phyloP scores from a whole-genome alignment of 805 yeast species.

The Saccharomycopsis microspora region DNA sequence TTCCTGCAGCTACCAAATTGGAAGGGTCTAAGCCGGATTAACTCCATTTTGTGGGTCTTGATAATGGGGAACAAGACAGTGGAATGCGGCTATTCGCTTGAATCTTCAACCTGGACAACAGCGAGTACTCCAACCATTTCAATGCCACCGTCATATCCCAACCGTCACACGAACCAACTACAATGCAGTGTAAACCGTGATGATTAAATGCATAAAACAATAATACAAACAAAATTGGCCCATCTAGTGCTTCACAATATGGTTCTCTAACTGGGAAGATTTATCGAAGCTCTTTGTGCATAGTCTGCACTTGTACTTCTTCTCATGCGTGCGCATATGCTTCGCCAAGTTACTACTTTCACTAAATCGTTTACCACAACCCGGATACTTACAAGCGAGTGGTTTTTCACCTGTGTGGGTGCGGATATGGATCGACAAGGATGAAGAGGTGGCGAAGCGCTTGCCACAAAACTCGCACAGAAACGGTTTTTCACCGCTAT shows the following conservation, averaged over 20 bases:
- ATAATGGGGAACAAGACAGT: no score
- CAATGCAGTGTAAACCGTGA: no score
- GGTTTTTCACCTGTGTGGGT: slow-evolving; percentile 91
- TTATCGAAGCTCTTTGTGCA: slow-evolving; percentile 16
- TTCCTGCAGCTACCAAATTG: no score
- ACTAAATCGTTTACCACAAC: slow-evolving; percentile 76
- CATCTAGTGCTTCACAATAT: slow-evolving; percentile 9
- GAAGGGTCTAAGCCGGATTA: no score
- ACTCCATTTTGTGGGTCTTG: no score
- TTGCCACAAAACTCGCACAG: slow-evolving; percentile 65
- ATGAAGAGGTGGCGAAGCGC: slow-evolving; percentile 70
- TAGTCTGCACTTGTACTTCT: slow-evolving; percentile 18
- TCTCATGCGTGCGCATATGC: slow-evolving; percentile 71
- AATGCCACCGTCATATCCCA: no score
- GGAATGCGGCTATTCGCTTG: no score
- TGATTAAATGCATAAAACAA: no score
- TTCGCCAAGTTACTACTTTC: slow-evolving; percentile 84
- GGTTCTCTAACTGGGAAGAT: slow-evolving; percentile 8
- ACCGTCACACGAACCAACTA: no score
- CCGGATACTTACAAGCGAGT: slow-evolving; percentile 62
- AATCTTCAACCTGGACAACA: no score
- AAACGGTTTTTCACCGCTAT: slow-evolving; percentile 86
- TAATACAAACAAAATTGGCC: no score
- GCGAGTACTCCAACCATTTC: no score
- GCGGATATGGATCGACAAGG: slow-evolving; percentile 72